Conservation (phyloP, 139 green algal genomes). For the Yamagishiella unicocca region DNA sequence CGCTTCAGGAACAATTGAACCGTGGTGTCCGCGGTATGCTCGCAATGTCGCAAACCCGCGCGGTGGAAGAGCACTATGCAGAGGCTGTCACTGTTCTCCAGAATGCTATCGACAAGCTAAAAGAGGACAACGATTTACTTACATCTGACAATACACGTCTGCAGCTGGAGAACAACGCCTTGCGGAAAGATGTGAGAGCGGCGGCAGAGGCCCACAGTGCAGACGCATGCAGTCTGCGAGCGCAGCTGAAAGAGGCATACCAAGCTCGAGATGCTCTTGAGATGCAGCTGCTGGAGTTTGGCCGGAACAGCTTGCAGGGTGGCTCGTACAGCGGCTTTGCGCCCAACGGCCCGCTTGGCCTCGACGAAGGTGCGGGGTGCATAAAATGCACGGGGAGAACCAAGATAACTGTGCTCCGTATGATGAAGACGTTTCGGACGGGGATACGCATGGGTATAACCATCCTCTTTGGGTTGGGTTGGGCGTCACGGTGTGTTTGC, state of each 20-base stretch:
- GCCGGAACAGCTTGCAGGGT: neutral
- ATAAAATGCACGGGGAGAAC: neutral
- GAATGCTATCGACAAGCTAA: no score
- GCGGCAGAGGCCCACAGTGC: neutral
- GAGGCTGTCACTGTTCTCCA: no score
- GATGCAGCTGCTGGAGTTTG: neutral
- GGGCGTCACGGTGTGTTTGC: no score
- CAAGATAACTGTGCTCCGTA: no score
- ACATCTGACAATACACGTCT: neutral
- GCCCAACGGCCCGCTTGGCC: neutral
- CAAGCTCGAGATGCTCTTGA: neutral
- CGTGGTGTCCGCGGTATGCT: no score
- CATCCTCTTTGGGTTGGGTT: no score
- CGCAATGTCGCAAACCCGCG: no score
- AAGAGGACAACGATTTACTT: no score
- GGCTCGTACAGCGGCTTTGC: neutral
- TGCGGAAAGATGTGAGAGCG: neutral
- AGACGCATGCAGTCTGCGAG: neutral
- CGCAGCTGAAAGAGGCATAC: neutral
- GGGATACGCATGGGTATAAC: no score
- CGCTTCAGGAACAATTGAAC: no score
- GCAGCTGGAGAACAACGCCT: neutral
- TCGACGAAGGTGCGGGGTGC: neutral
- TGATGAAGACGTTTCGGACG: no score
- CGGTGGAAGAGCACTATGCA: no score